phyloP scores from a whole-genome alignment of 2,329 filamentous ascomycete species.

The Pseudogymnoascus sp. region DNA sequence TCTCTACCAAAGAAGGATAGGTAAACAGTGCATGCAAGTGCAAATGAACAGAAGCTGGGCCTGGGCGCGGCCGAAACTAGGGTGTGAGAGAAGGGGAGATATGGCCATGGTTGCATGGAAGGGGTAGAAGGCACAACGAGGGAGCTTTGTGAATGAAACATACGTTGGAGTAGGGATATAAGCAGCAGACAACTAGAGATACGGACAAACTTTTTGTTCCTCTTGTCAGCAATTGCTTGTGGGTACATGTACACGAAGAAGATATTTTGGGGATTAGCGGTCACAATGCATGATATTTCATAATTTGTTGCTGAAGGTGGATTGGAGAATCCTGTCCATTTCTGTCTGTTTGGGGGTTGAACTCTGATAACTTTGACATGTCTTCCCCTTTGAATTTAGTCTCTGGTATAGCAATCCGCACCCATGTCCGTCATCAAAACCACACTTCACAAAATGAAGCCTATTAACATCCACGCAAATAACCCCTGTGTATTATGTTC shows the following conservation, averaged over 20 bases:
- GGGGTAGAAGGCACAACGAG: neutral
- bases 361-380: neutral
- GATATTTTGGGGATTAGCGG: constrained; percentile 2
- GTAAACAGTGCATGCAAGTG: neutral
- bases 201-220: neutral
- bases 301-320: no score
- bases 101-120: neutral
- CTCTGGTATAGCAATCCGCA: neutral
- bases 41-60: neutral
- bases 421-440: neutral
- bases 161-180: constrained; percentile 1
- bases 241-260: constrained; percentile 1
- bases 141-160: neutral
- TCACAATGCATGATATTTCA: constrained; percentile 1
- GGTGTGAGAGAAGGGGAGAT: neutral
- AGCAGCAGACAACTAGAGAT: neutral
- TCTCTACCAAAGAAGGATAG: constrained; percentile 47
- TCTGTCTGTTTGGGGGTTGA: neutral
- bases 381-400: neutral
- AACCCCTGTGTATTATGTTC: neutral
- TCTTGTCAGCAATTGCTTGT: constrained; percentile 4
- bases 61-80: neutral
- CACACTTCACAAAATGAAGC: neutral
- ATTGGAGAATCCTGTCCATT: no score
- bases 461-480: neutral